Conservation (phyloP, 495 filamentous ascomycete genomes). For the Cryomyces minteri region DNA sequence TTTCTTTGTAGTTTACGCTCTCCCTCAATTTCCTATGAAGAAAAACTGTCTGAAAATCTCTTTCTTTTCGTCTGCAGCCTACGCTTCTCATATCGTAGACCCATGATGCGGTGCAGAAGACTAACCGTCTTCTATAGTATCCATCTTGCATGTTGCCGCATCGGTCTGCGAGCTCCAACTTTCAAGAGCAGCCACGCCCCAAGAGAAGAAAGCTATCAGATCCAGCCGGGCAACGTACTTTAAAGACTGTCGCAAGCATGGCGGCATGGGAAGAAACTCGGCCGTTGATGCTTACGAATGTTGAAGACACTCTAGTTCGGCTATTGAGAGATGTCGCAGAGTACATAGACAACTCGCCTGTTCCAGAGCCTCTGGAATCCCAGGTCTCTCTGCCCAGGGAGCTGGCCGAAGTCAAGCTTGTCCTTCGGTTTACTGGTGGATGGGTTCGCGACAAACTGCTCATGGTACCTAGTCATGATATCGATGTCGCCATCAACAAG, state of each 20-base stretch:
- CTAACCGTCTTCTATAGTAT: background rate
- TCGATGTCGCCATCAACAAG: constrained; percentile 85
- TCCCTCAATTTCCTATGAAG: no score
- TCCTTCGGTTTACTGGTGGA: constrained; percentile 84
- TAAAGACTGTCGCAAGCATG: background rate
- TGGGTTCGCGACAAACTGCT: constrained; percentile 98
- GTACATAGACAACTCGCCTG: constrained; percentile 32
- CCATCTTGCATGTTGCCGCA: background rate
- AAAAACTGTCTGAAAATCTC: no score
- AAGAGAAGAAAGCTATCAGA: background rate
- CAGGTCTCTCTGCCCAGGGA: constrained; percentile 22
- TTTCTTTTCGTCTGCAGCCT: no score
- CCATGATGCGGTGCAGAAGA: no score
- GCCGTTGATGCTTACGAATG: constrained; percentile 38
- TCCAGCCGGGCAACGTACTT: background rate
- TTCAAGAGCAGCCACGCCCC: background rate
- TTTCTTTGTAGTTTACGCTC: no score
- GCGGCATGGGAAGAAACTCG: background rate
- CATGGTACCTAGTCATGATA: constrained; percentile 63
- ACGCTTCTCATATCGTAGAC: no score
- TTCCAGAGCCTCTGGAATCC: background rate
- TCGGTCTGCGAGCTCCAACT: background rate
- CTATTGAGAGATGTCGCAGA: constrained; percentile 59
- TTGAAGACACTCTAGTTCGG: constrained; percentile 46
- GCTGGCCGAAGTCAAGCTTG: constrained; percentile 16